A percentile compares a stretch with the other conserved stretches of the same genome.
phyloP scores from a whole-genome alignment of 306 rosid genomes.

The Quercus variabilis region DNA sequence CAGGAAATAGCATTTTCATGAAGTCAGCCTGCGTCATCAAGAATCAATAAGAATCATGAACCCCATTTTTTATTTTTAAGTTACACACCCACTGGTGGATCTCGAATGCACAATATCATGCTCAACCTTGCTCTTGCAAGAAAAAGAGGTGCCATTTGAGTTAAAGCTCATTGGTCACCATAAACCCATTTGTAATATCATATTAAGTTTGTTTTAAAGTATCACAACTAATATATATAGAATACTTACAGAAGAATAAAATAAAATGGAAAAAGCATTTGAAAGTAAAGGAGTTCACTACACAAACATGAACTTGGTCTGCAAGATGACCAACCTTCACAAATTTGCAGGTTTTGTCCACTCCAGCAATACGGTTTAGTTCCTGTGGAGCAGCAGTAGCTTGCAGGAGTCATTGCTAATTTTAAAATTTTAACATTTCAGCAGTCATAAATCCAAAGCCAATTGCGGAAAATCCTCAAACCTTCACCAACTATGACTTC shows the following conservation, averaged over 20 bases:
- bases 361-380: slow-evolving; percentile 57
- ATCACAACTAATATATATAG: neutral
- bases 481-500: slow-evolving; percentile 1
- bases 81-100: neutral
- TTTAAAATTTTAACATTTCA: neutral
- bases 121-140: no score
- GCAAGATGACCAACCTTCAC: slow-evolving; percentile 58
- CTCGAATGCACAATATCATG: no score
- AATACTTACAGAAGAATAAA: neutral
- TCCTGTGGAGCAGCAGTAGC: slow-evolving; percentile 39
- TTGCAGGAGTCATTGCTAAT: slow-evolving; percentile 6
- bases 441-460: neutral
- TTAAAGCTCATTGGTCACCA: neutral
- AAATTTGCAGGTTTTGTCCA: slow-evolving; percentile 68
- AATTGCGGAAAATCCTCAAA: neutral
- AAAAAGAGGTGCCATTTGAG: no score
- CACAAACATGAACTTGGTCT: slow-evolving; percentile 9
- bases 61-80: neutral
- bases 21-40: slow-evolving; percentile 78
- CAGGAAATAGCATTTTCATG: slow-evolving; percentile 84
- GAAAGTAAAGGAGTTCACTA: neutral
- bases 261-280: neutral
- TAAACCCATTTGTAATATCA: neutral
- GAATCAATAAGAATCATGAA: slow-evolving; percentile 10
- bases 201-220: no score